Evolutionary conservation across 164 flowering plant genomes (phyloP), one percentile per base, ranked within the genome.

Genomic region (Protea cynaroides): DNA sequence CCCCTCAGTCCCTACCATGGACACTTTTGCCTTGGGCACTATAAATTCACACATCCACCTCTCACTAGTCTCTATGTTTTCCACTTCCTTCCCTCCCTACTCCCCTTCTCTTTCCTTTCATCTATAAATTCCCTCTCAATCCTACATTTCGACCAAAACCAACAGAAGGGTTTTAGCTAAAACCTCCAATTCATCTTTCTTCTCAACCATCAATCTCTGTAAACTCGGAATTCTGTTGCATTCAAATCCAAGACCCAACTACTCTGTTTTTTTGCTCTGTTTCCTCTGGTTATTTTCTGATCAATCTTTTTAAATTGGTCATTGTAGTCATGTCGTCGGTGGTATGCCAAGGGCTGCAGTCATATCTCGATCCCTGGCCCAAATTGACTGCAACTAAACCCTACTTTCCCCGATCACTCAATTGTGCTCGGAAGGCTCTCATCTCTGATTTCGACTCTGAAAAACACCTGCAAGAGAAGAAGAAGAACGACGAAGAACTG

Each of bases 281-380:
- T 62, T 69, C 29, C 49, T 29, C 49, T 65, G 51, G 40, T 52
- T 17, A 18, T 5, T 62, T 21, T 15, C 61, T 61, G 46, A 9
- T 40, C 10, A 12, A 40, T 8, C 46, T 24, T 0, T 11, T n/a
- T 36, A 59, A 3, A 4, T 21, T 59, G 21, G 29, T 24, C n/a
- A 46, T 56, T 52, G 25, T 37, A 62, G 57, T 60, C 4, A 74
- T 78, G 82, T 49, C 85, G 15, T 76, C 83, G 8, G 79, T 63
- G 22, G 69, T 80, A 1, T 76, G 71, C 50, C 82, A 75, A 63
- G 80, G 79, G 25, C 13, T 77, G 34, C 81, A 75, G 65, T 69
- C 80, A 19, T 77, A 76, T 40, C 76, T 77, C 25, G 83, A 81
- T 59, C 81, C 87, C 11, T 40, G 69, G 64, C 80, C 84, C 72